A percentile compares a stretch with the other conserved stretches of the same genome.
phyloP scores from a whole-genome alignment of 176 grass and related monocot genomes.

The Areca catechu region DNA sequence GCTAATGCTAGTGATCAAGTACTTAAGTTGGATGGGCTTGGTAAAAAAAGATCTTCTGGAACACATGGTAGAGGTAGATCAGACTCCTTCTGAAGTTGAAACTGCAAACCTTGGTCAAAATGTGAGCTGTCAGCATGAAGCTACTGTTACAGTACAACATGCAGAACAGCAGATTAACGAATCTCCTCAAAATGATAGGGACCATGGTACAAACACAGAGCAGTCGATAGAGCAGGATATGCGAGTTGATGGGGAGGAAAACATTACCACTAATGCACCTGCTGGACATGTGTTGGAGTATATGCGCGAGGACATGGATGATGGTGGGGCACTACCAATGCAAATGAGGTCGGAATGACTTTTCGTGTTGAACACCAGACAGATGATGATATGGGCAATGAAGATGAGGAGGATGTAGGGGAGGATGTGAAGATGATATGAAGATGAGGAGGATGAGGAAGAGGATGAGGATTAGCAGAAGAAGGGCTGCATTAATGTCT shows the following conservation, averaged over 20 bases:
- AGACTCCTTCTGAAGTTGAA: constrained; percentile 22
- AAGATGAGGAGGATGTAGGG: constrained; percentile 43
- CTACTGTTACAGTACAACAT: constrained; percentile 6
- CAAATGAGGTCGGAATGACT: constrained; percentile 35
- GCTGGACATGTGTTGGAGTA: constrained; percentile 18
- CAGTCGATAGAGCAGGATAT: constrained; percentile 21
- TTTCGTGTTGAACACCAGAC: constrained; percentile 37
- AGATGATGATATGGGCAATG: constrained; percentile 54
- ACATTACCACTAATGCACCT: constrained; percentile 16
- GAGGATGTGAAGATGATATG: constrained; percentile 47
- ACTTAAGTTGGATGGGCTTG: constrained; percentile 35
- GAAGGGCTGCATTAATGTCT: constrained; percentile 61
- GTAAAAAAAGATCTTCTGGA: constrained; percentile 27
- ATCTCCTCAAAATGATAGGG: constrained; percentile 22
- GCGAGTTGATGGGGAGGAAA: constrained; percentile 16
- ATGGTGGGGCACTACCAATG: constrained; percentile 23
- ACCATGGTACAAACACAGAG: constrained; percentile 5
- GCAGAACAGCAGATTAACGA: constrained; percentile 19
- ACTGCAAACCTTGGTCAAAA: constrained; percentile 26
- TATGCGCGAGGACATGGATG: constrained; percentile 34
- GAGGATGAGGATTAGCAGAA: constrained; percentile 53
- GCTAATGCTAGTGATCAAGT: constrained; percentile 53
- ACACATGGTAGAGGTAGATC: constrained; percentile 21
- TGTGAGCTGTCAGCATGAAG: constrained; percentile 11
- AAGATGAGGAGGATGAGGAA: constrained; percentile 50